Conservation (phyloP, 2,329 filamentous ascomycete genomes). For the Aspergillus felis region DNA sequence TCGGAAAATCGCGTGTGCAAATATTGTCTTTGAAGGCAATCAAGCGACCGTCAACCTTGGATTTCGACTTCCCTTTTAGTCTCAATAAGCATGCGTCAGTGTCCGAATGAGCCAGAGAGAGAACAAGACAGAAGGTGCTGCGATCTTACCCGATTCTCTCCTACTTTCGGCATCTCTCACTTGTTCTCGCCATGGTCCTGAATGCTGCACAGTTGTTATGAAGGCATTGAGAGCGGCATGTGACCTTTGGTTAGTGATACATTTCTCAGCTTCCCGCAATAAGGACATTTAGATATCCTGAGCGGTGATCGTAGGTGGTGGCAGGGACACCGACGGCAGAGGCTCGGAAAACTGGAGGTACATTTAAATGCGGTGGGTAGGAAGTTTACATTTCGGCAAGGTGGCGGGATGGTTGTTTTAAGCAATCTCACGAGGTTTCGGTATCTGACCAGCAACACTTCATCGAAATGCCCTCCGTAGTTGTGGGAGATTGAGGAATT, state of each 20-base stretch:
- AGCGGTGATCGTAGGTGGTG: not conserved
- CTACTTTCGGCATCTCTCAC: conserved; percentile 37
- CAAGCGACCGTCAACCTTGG: conserved; percentile 41
- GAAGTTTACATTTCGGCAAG: not conserved
- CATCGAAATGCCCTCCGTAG: not conserved
- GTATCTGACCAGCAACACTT: not conserved
- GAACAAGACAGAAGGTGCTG: not conserved
- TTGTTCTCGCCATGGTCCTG: conserved; percentile 32
- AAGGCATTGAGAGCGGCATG: conserved; percentile 38
- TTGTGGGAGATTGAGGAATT: not conserved
- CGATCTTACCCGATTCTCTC: conserved; percentile 28
- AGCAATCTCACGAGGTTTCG: not conserved
- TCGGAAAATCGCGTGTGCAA: conserved; percentile 60
- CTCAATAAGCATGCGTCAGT: not conserved
- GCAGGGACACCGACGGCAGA: not conserved
- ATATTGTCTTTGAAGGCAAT: conserved; percentile 77
- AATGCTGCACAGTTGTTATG: conserved; percentile 34
- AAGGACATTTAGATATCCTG: conserved; percentile 38
- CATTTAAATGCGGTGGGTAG: no score
- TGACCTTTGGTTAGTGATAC: conserved; percentile 38
- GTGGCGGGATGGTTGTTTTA: not conserved
- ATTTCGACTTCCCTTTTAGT: conserved; percentile 30
- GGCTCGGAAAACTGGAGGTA: not conserved
- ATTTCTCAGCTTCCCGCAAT: conserved; percentile 42
- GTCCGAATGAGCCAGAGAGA: not conserved